Evolutionary conservation across 805 yeast species (phyloP).

Genomic region (Wickerhamiella dianesei): DNA sequence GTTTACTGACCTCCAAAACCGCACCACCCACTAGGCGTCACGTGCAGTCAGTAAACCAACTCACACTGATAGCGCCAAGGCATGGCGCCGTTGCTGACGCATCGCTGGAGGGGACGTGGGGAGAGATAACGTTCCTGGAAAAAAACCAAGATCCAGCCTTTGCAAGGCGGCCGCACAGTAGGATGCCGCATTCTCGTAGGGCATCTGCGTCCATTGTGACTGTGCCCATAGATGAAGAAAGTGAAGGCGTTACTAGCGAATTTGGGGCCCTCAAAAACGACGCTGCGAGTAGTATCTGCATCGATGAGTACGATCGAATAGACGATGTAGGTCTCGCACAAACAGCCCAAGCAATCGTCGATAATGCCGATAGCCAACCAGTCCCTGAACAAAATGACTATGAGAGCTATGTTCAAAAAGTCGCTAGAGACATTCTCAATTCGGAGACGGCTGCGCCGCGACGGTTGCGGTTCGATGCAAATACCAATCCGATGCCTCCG

Average conservation of each 20-base stretch:
- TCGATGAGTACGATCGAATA: slow-evolving; percentile 17
- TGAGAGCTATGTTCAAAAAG: slow-evolving; percentile 19
- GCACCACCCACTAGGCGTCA: too few relatives aligned
- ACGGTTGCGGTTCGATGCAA: neutral
- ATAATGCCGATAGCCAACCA: slow-evolving; percentile 3
- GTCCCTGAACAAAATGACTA: slow-evolving; percentile 17
- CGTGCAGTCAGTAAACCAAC: neutral
- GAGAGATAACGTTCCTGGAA: neutral
- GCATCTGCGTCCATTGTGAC: neutral
- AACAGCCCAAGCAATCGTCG: slow-evolving; percentile 18
- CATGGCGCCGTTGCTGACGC: neutral
- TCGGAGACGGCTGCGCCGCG: slow-evolving; percentile 7
- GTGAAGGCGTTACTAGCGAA: neutral
- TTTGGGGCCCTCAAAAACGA: slow-evolving; percentile 15
- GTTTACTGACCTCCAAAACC: too few relatives aligned
- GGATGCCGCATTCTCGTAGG: too few relatives aligned
- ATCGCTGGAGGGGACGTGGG: neutral
- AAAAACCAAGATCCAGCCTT: too few relatives aligned
- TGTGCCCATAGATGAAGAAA: neutral
- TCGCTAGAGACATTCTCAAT: slow-evolving; percentile 20
- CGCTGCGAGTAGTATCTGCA: slow-evolving; percentile 22
- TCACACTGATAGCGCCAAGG: neutral
- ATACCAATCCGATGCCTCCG: neutral
- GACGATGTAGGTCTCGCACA: slow-evolving; percentile 20
- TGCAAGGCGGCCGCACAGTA: too few relatives aligned